Evolutionary conservation across 768 basidiomycete genomes (phyloP).

Genomic region (Russula dissimulans): DNA sequence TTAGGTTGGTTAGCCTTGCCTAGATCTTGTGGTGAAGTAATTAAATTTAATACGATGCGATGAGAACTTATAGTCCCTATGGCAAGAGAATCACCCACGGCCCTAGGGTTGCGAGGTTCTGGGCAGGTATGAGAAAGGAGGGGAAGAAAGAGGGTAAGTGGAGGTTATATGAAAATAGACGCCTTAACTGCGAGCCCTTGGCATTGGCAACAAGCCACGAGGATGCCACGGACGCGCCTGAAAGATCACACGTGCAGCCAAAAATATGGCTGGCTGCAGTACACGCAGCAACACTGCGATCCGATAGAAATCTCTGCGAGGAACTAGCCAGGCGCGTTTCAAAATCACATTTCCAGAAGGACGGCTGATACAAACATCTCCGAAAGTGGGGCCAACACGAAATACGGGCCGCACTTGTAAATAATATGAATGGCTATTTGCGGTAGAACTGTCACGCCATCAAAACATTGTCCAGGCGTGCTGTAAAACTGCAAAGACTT

Average conservation of each 20-base stretch:
- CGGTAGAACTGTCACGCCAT: conserved; percentile 54
- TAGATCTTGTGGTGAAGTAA: neutral
- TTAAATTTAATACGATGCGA: neutral
- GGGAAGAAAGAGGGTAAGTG: conserved; percentile 2
- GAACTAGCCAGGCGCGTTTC: conserved; percentile 11
- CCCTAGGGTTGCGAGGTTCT: conserved; percentile 2
- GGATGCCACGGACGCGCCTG: conserved; percentile 15
- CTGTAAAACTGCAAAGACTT: conserved; percentile 28
- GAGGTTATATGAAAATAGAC: conserved; percentile 9
- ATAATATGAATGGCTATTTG: conserved; percentile 38
- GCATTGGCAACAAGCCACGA: conserved; percentile 9
- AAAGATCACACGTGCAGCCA: conserved; percentile 18
- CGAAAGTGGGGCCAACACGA: conserved; percentile 14
- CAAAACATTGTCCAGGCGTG: conserved; percentile 18
- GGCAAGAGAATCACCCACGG: neutral
- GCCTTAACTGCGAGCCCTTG: conserved; percentile 6
- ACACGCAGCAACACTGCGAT: conserved; percentile 11
- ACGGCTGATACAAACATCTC: conserved; percentile 19
- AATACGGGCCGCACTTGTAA: conserved; percentile 18
- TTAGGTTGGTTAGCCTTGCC: neutral
- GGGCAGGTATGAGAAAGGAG: neutral
- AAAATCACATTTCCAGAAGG: conserved; percentile 25
- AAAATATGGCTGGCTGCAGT: neutral
- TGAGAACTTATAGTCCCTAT: neutral
- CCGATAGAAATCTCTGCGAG: conserved; percentile 14